A percentile compares a stretch with the other conserved stretches of the same genome.
These are phyloP conservation scores for Prunus mongolica DNA, from an alignment of 306 rosid species.

Conservation along the genomic window DNA sequence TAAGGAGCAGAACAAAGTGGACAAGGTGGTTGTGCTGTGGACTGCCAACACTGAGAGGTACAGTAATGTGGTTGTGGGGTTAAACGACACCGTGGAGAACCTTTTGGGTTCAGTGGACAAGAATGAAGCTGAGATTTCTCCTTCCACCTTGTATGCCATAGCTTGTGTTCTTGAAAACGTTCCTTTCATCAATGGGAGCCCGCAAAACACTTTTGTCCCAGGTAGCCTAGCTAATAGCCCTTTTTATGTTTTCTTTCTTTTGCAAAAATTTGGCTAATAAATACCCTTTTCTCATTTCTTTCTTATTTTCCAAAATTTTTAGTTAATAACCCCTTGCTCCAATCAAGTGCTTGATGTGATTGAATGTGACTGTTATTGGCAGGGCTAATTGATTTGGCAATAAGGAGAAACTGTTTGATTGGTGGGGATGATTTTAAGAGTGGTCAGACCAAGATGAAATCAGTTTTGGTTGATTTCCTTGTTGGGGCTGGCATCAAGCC, in stretches of 20 bases:
- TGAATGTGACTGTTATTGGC: neutral
- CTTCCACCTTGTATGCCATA: slow-evolving; percentile 82
- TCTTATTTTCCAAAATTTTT: neutral
- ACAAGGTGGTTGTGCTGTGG: slow-evolving; percentile 91
- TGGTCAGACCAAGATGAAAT: slow-evolving; percentile 98
- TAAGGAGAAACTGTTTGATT: slow-evolving; percentile 70
- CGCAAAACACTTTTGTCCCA: slow-evolving; percentile 97
- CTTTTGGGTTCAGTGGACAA: slow-evolving; percentile 76
- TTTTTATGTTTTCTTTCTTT: neutral
- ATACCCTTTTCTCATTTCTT: neutral
- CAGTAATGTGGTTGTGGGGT: slow-evolving; percentile 75
- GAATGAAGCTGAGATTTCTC: slow-evolving; percentile 93
- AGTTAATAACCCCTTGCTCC: no score
- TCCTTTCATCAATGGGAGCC: slow-evolving; percentile 98
- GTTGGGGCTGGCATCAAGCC: slow-evolving; percentile 99
- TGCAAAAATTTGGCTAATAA: neutral
- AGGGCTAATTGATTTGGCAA: slow-evolving; percentile 90
- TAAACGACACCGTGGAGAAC: slow-evolving; percentile 76
- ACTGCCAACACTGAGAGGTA: slow-evolving; percentile 99
- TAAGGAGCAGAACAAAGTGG: slow-evolving; percentile 81
- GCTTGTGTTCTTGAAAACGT: slow-evolving; percentile 82
- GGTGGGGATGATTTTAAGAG: slow-evolving; percentile 99
- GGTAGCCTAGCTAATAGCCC: slow-evolving; percentile 30
- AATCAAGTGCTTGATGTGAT: neutral
- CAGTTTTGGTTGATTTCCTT: slow-evolving; percentile 95